A percentile compares a stretch with the other conserved stretches of the same genome.
These are phyloP conservation scores for Cryphonectria naterciae DNA, from an alignment of 2,329 filamentous ascomycete species.

Conservation along the genomic window DNA sequence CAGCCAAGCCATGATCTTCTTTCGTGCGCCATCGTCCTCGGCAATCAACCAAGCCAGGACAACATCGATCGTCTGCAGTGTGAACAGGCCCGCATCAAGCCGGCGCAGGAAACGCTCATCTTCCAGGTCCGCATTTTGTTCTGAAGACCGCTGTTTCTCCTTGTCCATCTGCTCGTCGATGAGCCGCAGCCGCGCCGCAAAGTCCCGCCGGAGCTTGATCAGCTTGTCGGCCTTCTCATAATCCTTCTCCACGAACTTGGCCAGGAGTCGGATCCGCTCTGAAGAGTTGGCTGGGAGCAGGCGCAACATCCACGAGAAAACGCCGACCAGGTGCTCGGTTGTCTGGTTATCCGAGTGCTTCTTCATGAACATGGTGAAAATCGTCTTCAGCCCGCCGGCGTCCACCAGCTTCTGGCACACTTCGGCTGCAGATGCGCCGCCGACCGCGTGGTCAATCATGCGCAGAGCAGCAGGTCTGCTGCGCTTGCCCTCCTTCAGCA, in stretches of 20 bases:
- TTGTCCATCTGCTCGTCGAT: constrained; percentile 65
- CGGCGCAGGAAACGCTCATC: constrained; percentile 75
- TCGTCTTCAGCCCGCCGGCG: constrained; percentile 78
- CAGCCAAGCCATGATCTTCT: constrained; percentile 65
- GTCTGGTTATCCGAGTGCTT: constrained; percentile 66
- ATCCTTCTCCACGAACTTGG: constrained; percentile 94
- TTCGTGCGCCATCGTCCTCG: constrained; percentile 78
- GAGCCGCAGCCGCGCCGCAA: constrained; percentile 62
- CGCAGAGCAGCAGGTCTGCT: constrained; percentile 78
- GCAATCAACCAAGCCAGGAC: constrained; percentile 89
- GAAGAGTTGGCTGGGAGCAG: constrained; percentile 77
- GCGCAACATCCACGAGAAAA: constrained; percentile 82
- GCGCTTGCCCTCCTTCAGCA: constrained; percentile 87
- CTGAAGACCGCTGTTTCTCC: constrained; percentile 53
- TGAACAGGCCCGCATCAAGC: constrained; percentile 84
- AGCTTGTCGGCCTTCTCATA: constrained; percentile 83
- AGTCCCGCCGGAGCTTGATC: constrained; percentile 72
- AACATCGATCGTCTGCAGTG: constrained; percentile 80
- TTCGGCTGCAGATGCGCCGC: constrained; percentile 52
- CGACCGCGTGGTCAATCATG: constrained; percentile 80
- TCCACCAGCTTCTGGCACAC: constrained; percentile 81
- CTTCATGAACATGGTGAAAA: constrained; percentile 90
- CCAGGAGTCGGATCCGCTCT: constrained; percentile 79
- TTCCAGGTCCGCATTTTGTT: constrained; percentile 67
- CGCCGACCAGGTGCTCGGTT: constrained; percentile 80